phyloP scores from a whole-genome alignment of 1,139 yeast genomes.

The Diutina rugosa region DNA sequence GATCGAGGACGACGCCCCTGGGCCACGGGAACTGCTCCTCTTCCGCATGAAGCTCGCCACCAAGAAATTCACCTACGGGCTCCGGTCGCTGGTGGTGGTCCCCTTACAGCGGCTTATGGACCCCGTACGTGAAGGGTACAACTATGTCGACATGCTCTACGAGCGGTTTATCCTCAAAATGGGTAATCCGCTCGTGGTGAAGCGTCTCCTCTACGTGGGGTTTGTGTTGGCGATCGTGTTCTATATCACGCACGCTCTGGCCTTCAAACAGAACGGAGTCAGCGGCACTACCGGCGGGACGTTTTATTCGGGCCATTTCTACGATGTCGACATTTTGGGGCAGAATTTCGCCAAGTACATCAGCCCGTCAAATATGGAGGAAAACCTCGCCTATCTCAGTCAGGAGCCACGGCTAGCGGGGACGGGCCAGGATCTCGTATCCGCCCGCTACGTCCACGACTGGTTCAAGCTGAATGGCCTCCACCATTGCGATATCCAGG shows the following conservation, averaged over 20 bases:
- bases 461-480: conserved; percentile 48
- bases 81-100: conserved; percentile 30
- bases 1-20: conserved; percentile 21
- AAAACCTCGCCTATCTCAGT: conserved; percentile 61
- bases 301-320: conserved; percentile 46
- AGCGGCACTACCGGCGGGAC: conserved; percentile 28
- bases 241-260: conserved; percentile 42
- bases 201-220: conserved; percentile 59
- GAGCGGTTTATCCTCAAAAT: conserved; percentile 48
- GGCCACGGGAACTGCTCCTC: conserved; percentile 13
- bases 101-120: conserved; percentile 51
- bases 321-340: conserved; percentile 40
- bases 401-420: conserved; percentile 85
- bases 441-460: conserved; percentile 51
- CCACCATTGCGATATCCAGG: conserved; percentile 33
- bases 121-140: conserved; percentile 54
- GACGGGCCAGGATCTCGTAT: conserved; percentile 66
- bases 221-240: conserved; percentile 47
- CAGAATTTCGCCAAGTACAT: conserved; percentile 37
- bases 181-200: conserved; percentile 81
- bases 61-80: conserved; percentile 20
- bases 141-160: conserved; percentile 26
- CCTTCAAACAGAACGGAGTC: conserved; percentile 27
- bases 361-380: conserved; percentile 48
- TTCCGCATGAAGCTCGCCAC: conserved; percentile 18